Evolutionary conservation across 495 filamentous ascomycete species (phyloP).

Genomic region (Daldinia grandis): DNA sequence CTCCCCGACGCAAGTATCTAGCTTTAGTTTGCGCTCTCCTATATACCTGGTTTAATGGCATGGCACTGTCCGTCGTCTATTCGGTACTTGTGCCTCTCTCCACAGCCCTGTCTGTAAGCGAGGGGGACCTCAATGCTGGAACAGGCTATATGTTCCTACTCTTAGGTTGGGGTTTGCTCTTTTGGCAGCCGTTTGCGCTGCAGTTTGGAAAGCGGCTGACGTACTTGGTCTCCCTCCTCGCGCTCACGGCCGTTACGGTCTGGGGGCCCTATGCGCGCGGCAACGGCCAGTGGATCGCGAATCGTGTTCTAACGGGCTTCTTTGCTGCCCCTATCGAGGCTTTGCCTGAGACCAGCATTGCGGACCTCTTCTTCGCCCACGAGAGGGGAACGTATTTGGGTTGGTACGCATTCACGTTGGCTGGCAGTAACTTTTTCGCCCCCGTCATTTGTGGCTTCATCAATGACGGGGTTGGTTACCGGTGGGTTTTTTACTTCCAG

Average conservation of each 20-base stretch:
- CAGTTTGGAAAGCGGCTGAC: slow-evolving; percentile 73
- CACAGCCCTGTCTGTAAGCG: slow-evolving; percentile 61
- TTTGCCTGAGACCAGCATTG: slow-evolving; percentile 67
- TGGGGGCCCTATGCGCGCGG: slow-evolving; percentile 58
- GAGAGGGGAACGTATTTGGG: slow-evolving; percentile 72
- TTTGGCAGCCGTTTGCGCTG: slow-evolving; percentile 74
- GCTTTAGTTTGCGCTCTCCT: slow-evolving; percentile 59
- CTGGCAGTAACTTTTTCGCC: slow-evolving; percentile 71
- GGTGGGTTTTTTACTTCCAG: slow-evolving; percentile 72
- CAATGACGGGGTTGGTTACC: slow-evolving; percentile 67
- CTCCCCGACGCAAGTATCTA: slow-evolving; percentile 61
- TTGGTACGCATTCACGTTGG: slow-evolving; percentile 68
- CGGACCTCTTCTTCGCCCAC: slow-evolving; percentile 74
- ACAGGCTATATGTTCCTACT: slow-evolving; percentile 72
- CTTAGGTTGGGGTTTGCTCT: slow-evolving; percentile 69
- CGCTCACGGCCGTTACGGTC: slow-evolving; percentile 52
- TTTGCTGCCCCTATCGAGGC: slow-evolving; percentile 72
- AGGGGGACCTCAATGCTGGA: slow-evolving; percentile 58
- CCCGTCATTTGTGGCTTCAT: slow-evolving; percentile 75
- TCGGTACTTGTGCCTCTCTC: slow-evolving; percentile 67
- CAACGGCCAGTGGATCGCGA: slow-evolving; percentile 71
- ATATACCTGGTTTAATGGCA: slow-evolving; percentile 69
- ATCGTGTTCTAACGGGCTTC: slow-evolving; percentile 68
- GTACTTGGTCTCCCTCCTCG: slow-evolving; percentile 67
- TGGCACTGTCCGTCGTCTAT: slow-evolving; percentile 67